Evolutionary conservation across 1,284 basidiomycete species (phyloP), one percentile per base, ranked within the genome.

Genomic region (Leccinum ponderosum): DNA sequence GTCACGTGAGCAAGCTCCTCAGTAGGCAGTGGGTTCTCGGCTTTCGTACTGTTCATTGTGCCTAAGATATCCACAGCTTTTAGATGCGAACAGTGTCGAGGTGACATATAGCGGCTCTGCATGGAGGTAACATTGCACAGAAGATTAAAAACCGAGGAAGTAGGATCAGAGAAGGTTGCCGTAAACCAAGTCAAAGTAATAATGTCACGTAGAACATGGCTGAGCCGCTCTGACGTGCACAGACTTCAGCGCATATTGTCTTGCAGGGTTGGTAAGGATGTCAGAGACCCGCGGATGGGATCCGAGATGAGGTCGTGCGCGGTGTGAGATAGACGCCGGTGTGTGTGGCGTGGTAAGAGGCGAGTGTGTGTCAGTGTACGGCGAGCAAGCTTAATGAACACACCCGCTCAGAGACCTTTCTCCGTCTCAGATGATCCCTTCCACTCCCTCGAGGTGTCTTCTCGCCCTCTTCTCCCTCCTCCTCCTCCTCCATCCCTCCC

Each of bases 101-200:
- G 7, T 39, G 7, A 39, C 37, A 39, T 37, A 9, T 11, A 37
- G 14, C 3, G 35, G 35, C 3, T 29, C 29, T 31, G 29, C 29
- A 31, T 31, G 29, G 9, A 31, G 31, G 31, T 4, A 4, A 33
- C 31, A 33, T 33, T 33, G 66, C 60, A 22, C 68, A 59, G 54
- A 84, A 87, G 62, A 75, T 87, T 17, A 68, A 76, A 80, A 62
- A 75, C 86, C 20, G 70, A 75, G 14, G 70, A 69, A 2, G 78
- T 73, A 0, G 77, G 76, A n/a, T 63, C 72, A 27, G 69, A 77
- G 63, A 63, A 70, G 54, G 84, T 84, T 2, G 77, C 79, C 0
- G 78, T 86, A 55, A 85, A 86, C 68, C 83, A 86, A 65, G 77
- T 86, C 51, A 79, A 85, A 62, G 76, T 74, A 47, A 50, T 63